Evolutionary conservation across 1,284 basidiomycete species (phyloP), one percentile per base, ranked within the genome.

Genomic region (Phellopilus nigrolimitatus): DNA sequence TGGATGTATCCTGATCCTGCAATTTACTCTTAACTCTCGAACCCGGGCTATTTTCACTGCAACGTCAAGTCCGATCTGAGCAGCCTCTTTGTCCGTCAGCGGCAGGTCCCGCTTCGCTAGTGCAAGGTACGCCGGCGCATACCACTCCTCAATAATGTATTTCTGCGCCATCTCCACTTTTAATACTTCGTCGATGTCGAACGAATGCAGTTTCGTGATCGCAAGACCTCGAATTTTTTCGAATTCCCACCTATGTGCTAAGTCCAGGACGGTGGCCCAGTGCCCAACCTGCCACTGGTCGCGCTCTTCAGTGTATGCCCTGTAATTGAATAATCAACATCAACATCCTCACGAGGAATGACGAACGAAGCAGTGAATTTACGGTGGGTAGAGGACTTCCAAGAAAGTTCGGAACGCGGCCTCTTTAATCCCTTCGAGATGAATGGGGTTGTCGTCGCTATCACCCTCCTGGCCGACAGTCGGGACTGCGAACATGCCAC

Each of bases 211-310:
- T 30, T 34, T 34, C 25, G 30, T 8, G 28, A 45, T 46, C 7
- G 42, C 42, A 5, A 28, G 9, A 9, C 27, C 9, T 13, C 44
- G 42, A 27, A 47, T 36, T 5, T 24, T 25, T 8, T 45, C 21
- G 50, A 52, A 52, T 12, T 48, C 43, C 50, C 50, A 52, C 33
- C 5, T 46, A 15, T 46, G n/a, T 31, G 43, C 50, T 5, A 52
- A 25, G 21, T 45, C 43, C 3, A 46, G 43, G 37, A 52, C 24
- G 5, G 5, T 12, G 15, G 38, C 21, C 50, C 50, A 52, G n/a
- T 52, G 40, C 21, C 38, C 21, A 13, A 37, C 10, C 13, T 7
- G 15, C 7, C 10, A 21, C 19, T 34, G 13, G 28, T 8, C 8
- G 4, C 5, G 22, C 8, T n/a, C 21, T 22, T 24, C 28, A 1